Percentiles rank a stretch among this genome's conserved stretches.
phyloP scores from a whole-genome alignment of 2,329 filamentous ascomycete genomes.

The Zymoseptoria passerinii region DNA sequence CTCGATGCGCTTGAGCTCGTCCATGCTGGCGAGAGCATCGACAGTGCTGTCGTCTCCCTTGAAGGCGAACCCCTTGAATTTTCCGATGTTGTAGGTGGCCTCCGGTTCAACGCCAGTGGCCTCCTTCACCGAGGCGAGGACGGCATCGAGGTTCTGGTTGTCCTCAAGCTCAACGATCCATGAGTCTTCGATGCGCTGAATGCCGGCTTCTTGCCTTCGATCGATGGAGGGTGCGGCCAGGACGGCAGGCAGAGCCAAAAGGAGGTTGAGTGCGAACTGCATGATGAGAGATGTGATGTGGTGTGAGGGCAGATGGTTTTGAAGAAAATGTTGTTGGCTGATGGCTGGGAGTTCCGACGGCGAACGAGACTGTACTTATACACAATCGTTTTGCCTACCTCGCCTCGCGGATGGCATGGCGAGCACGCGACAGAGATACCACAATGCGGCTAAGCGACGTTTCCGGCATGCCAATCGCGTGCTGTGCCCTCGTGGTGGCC shows the following conservation, averaged over 20 bases:
- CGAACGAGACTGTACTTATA: neutral
- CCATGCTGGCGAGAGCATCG: slow-evolving; percentile 19
- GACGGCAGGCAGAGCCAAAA: slow-evolving; percentile 16
- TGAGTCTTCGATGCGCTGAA: slow-evolving; percentile 9
- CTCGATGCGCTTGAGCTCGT: slow-evolving; percentile 33
- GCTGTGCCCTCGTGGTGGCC: neutral
- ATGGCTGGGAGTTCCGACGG: neutral
- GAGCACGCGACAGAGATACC: neutral
- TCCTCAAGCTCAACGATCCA: slow-evolving; percentile 18
- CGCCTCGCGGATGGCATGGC: neutral
- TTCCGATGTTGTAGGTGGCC: slow-evolving; percentile 31
- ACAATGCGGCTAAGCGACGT: neutral
- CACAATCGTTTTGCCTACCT: neutral
- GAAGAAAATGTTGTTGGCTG: neutral
- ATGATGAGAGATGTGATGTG: slow-evolving; percentile 7
- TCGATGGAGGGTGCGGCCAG: slow-evolving; percentile 14
- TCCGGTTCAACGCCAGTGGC: slow-evolving; percentile 3
- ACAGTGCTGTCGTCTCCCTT: slow-evolving; percentile 29
- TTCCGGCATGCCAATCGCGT: neutral
- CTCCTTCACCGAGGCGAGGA: slow-evolving; percentile 9
- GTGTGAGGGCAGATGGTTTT: neutral
- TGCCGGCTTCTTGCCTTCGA: slow-evolving; percentile 11
- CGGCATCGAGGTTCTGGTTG: slow-evolving; percentile 5
- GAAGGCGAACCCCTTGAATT: slow-evolving; percentile 33
- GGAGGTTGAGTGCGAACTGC: slow-evolving; percentile 11